These are phyloP conservation scores for Beauveria scarabaeidicola DNA, from an alignment of 2,329 filamentous ascomycete species.

Conservation along the genomic window DNA sequence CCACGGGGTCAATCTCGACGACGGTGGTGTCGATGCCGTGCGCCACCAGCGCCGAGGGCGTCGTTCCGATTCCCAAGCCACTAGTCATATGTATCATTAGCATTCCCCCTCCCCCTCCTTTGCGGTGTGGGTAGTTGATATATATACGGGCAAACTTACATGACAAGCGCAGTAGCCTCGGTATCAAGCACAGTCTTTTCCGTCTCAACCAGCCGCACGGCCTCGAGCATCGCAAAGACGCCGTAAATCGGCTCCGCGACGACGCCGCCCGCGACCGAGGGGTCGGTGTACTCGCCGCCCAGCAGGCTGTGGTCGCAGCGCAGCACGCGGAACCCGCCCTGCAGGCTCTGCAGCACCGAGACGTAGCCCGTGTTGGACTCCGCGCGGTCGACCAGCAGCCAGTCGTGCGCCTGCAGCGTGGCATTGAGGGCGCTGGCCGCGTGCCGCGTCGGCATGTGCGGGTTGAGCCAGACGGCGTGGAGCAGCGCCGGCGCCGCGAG, in stretches of 20 bases:
- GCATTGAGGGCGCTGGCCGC: slow-evolving; percentile 57
- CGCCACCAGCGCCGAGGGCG: slow-evolving; percentile 73
- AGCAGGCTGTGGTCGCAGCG: slow-evolving; percentile 91
- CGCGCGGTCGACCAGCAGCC: slow-evolving; percentile 66
- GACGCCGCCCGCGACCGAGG: slow-evolving; percentile 32
- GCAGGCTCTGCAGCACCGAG: slow-evolving; percentile 71
- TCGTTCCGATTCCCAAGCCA: slow-evolving; percentile 87
- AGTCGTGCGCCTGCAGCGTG: slow-evolving; percentile 57
- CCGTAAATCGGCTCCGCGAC: slow-evolving; percentile 85
- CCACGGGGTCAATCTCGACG: slow-evolving; percentile 86
- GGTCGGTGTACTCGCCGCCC: slow-evolving; percentile 77
- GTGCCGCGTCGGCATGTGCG: slow-evolving; percentile 57
- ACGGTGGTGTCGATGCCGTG: slow-evolving; percentile 91
- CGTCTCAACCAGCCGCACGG: slow-evolving; percentile 69
- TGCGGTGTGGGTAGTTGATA: background rate
- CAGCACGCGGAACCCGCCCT: slow-evolving; percentile 68
- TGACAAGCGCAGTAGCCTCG: slow-evolving; percentile 73
- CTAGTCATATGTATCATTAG: slow-evolving; percentile 31
- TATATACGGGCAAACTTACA: slow-evolving; percentile 53
- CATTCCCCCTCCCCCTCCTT: background rate
- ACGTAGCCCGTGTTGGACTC: slow-evolving; percentile 90
- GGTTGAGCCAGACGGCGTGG: slow-evolving; percentile 63
- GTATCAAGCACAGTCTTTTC: slow-evolving; percentile 45
- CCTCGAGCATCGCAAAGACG: slow-evolving; percentile 93
- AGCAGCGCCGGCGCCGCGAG: slow-evolving; percentile 64